Evolutionary conservation across 1,139 yeast species (phyloP), one percentile per base, ranked within the genome.

Genomic region (Yamadazyma diospyri): DNA sequence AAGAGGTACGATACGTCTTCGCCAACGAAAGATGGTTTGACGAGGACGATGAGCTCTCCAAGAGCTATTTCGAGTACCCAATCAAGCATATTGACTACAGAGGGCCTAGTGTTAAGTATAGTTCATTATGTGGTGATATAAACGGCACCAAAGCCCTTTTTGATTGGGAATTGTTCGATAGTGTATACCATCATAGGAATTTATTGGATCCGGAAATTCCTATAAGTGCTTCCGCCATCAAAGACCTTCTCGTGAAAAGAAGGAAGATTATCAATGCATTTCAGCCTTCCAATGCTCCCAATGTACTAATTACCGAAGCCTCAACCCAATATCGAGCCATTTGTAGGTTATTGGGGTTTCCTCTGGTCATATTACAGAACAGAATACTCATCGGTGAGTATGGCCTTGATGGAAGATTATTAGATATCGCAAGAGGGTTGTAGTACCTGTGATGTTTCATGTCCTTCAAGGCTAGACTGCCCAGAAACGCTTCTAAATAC

Each of bases 21-120:
- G 36, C 30, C 8, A 32, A 30, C 7, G 36, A 27, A 10, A 30
- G 43, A 23, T 30, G 42, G 20, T 37, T 28, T 30, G 46, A 41
- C 16, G 25, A 32, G 5, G 30, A 32, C 8, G 45, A 41, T 23
- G 42, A 22, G 14, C 11, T 36, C 5, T 39, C 42, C 4, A 34
- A 32, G 22, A 38, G 27, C 6, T 35, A 34, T 18, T 28, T 30
- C 18, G 39, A 41, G 19, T 41, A 29, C 23, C 45, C 46, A 8
- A 41, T 39, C 32, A 42, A 39, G 27, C 39, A 35, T 4, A 39
- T 37, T 5, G 46, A 41, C 22, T 42, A 27, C 24, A 35, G 40
- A 28, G 42, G 43, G 12, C 18, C 29, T n/a, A n/a, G 15, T 32
- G 27, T 31, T 25, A 40, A 17, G 13, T 35, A 19, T 4, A 14